Conservation (phyloP, 495 filamentous ascomycete genomes). For the Tuber melanosporum region DNA sequence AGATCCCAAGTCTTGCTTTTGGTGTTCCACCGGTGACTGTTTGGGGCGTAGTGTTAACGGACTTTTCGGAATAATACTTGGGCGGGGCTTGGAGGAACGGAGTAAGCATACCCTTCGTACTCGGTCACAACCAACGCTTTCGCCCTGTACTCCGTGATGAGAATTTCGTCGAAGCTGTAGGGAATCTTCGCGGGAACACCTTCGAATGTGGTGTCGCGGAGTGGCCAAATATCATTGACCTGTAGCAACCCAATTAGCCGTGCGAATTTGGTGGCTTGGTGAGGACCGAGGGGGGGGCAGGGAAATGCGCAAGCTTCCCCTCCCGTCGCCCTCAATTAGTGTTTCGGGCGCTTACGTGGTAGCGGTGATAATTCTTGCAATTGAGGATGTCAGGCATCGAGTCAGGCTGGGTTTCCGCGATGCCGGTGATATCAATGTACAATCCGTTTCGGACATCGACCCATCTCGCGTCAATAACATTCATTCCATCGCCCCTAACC, state of each 20-base stretch:
- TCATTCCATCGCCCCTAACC: conserved; percentile 59
- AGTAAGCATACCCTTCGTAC: conserved; percentile 55
- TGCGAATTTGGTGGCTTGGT: conserved; percentile 1
- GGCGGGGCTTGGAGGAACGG: background rate
- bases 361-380: conserved; percentile 77
- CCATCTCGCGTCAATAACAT: conserved; percentile 83
- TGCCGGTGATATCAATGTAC: conserved; percentile 82
- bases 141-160: conserved; percentile 67
- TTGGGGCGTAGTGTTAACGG: background rate
- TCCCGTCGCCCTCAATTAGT: background rate
- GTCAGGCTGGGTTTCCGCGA: conserved; percentile 60
- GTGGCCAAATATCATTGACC: conserved; percentile 66
- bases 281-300: too few species aligned
- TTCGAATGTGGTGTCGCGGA: conserved; percentile 73
- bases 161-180: conserved; percentile 63
- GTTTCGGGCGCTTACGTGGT: conserved; percentile 45
- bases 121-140: conserved; percentile 57
- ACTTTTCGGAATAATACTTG: background rate
- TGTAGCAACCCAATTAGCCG: conserved; percentile 27
- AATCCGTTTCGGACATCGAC: conserved; percentile 69
- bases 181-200: conserved; percentile 68
- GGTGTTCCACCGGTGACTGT: conserved; percentile 39
- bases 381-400: conserved; percentile 59
- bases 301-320: background rate
- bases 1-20: conserved; percentile 37